Conservation (phyloP, 495 filamentous ascomycete genomes). For the Darksidea phi region DNA sequence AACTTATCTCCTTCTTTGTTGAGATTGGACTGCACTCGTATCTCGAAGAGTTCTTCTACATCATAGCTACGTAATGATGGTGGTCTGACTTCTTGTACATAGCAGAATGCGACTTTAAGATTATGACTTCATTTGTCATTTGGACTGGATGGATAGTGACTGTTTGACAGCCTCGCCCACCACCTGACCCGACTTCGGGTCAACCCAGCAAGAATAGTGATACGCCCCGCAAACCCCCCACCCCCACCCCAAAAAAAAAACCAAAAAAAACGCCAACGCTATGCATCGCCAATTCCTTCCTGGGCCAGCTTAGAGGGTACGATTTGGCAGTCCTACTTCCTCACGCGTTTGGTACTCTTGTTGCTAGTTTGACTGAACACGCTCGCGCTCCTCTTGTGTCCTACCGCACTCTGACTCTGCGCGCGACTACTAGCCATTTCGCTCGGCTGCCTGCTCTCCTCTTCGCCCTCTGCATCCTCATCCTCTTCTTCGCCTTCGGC, state of each 20-base stretch:
- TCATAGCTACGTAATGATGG: neutral
- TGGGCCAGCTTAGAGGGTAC: neutral
- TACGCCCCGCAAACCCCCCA: too few relatives aligned
- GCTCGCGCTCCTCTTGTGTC: conserved; percentile 73
- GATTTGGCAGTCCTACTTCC: conserved; percentile 51
- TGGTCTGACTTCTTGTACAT: conserved; percentile 12
- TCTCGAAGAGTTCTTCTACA: neutral
- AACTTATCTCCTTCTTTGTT: too few relatives aligned
- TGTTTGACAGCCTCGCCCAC: too few relatives aligned
- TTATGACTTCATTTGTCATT: too few relatives aligned
- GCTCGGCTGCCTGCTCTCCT: conserved; percentile 29
- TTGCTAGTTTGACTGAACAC: conserved; percentile 67
- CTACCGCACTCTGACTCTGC: conserved; percentile 14
- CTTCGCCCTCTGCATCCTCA: conserved; percentile 30
- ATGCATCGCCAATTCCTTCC: conserved; percentile 8
- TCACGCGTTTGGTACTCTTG: conserved; percentile 69
- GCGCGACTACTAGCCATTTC: conserved; percentile 29
- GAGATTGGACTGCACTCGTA: neutral
- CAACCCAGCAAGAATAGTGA: too few relatives aligned
- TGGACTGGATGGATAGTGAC: too few relatives aligned
- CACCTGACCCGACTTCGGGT: too few relatives aligned
- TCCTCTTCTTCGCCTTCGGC: conserved; percentile 18
- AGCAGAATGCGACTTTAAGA: neutral
- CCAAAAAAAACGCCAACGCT: conserved; percentile 18
- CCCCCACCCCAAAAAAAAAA: neutral